phyloP scores from a whole-genome alignment of 2,329 filamentous ascomycete genomes.

The Alternaria sp. region DNA sequence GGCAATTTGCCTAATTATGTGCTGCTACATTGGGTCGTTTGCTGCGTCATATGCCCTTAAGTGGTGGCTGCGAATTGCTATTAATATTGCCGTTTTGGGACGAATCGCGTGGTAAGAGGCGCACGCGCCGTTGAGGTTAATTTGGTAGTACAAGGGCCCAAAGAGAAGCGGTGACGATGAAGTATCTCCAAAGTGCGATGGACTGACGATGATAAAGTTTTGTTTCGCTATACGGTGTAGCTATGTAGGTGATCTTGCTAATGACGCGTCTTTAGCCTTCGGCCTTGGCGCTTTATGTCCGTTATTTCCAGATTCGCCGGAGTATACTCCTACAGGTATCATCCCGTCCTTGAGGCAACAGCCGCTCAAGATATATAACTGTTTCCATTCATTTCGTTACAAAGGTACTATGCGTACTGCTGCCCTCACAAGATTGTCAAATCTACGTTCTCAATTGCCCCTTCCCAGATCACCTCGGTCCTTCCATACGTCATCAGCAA shows the following conservation, averaged over 20 bases:
- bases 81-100: constrained; percentile 11
- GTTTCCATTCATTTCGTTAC: background rate
- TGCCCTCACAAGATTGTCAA: constrained; percentile 20
- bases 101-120: background rate
- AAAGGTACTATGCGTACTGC: constrained; percentile 4
- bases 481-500: constrained; percentile 35
- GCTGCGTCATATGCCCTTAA: constrained; percentile 1
- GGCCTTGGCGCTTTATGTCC: background rate
- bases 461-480: constrained; percentile 2
- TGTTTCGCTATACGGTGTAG: background rate
- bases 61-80: background rate
- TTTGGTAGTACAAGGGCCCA: background rate
- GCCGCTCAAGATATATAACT: background rate
- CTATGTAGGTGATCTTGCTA: background rate
- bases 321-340: background rate
- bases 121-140: background rate
- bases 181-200: background rate
- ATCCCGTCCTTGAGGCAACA: background rate
- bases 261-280: background rate
- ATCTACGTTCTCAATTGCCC: constrained; percentile 18
- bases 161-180: background rate
- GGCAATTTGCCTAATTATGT: constrained; percentile 2
- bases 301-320: background rate
- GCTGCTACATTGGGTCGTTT: background rate
- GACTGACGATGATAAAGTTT: background rate